phyloP scores from a whole-genome alignment of 495 filamentous ascomycete genomes.

The Penicillium ucsense region DNA sequence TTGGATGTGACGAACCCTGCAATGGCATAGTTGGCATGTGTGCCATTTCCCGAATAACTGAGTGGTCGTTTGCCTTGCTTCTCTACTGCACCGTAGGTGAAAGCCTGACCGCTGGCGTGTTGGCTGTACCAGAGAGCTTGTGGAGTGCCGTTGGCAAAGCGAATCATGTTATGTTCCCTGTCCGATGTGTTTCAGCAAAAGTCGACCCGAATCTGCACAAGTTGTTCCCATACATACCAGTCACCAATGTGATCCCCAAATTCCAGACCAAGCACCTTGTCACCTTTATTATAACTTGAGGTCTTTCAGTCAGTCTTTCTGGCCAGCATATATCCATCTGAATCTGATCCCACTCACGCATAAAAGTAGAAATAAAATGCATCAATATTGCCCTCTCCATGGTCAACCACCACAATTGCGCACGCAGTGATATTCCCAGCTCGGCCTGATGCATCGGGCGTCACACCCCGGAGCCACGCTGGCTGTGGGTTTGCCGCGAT shows the following conservation, averaged over 20 bases:
- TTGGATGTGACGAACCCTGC: conserved; percentile 23
- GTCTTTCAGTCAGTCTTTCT: neutral
- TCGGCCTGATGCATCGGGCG: conserved; percentile 38
- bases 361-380: conserved; percentile 66
- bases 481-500: conserved; percentile 40
- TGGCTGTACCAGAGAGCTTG: conserved; percentile 54
- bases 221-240: conserved; percentile 27
- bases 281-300: conserved; percentile 39
- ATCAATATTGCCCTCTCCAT: conserved; percentile 45
- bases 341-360: conserved; percentile 26
- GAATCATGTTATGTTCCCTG: conserved; percentile 60
- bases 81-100: conserved; percentile 45
- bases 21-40: conserved; percentile 51
- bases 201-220: neutral
- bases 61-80: conserved; percentile 44
- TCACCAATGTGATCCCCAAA: conserved; percentile 57
- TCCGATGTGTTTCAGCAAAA: neutral
- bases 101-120: conserved; percentile 53
- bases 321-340: neutral
- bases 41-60: conserved; percentile 46
- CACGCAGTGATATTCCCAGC: conserved; percentile 36
- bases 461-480: conserved; percentile 43
- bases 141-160: conserved; percentile 49
- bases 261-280: conserved; percentile 38
- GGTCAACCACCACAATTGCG: conserved; percentile 47